Percentiles rank a stretch among this genome's conserved stretches.
These are phyloP conservation scores for Vigna hirtella DNA, from an alignment of 306 rosid genomes.

Conservation along the genomic window DNA sequence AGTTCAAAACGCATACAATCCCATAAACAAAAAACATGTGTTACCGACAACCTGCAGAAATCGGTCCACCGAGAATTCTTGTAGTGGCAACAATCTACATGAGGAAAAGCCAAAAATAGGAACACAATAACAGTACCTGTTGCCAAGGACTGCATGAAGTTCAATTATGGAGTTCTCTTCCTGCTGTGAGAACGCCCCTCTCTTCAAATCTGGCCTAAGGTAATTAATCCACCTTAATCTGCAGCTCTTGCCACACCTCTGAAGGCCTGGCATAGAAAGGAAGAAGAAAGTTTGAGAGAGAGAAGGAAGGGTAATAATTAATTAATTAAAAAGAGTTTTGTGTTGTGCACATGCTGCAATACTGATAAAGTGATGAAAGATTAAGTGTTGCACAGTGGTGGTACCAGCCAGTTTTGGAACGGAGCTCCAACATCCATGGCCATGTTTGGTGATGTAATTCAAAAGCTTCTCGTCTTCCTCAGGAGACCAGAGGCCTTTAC, in stretches of 20 bases:
- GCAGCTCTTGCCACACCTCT: constrained; percentile 96
- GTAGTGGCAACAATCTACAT: constrained; percentile 2
- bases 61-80: background rate
- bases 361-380: background rate
- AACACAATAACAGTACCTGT: constrained; percentile 60
- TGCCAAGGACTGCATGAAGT: constrained; percentile 88
- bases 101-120: background rate
- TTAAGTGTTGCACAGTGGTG: background rate
- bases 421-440: constrained; percentile 99
- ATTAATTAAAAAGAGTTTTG: background rate
- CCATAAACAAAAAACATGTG: background rate
- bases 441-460: constrained; percentile 84
- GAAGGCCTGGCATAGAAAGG: constrained; percentile 64
- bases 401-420: constrained; percentile 95
- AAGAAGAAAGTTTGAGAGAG: background rate
- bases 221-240: constrained; percentile 96
- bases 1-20: background rate
- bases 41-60: background rate
- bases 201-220: constrained; percentile 93
- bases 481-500: constrained; percentile 99
- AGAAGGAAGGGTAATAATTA: background rate
- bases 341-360: background rate
- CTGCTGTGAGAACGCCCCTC: constrained; percentile 90
- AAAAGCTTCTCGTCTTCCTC: constrained; percentile 98
- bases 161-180: constrained; percentile 88